Evolutionary conservation across 1,139 yeast species (phyloP), one percentile per base, ranked within the genome.

Genomic region (Tardiomyces digboiensis): DNA sequence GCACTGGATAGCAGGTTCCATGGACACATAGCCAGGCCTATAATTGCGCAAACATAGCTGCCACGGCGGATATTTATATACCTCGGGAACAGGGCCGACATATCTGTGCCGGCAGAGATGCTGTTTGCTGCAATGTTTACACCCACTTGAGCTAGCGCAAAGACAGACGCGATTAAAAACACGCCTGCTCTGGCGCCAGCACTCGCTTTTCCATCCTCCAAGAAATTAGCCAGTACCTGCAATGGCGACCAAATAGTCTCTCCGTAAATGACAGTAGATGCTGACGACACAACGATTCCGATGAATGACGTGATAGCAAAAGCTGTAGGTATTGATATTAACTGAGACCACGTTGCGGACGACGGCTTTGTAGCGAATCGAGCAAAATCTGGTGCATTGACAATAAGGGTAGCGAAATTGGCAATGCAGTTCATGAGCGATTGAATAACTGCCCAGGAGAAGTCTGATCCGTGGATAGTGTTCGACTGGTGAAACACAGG

Each of bases 61-160:
- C 86, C 86, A 52, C 97, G 78, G 63, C 94, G 75, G 56, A 88
- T 87, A 65, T 82, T 86, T 59, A 88, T 69, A 63, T 71, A 86
- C 48, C 81, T 71, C 36, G 97, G 96, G 42, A 85, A 62, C 52
- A 88, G 61, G 1, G 96, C 94, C 13, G 95, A 77, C 67, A 86
- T 77, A 65, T 88, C 97, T 3, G 95, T 87, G 59, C 96, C 96
- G 44, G 93, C 91, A 3, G 94, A 80, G 44, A 88, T 70, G 3
- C 95, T 82, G 65, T 88, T 88, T 13, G 95, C 96, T 36, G 93
- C 78, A 51, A 88, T 83, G 60, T 88, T 88, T n/a, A 94, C 83
- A 61, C 96, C 96, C 51, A 86, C 68, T 65, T 87, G 95, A 16
- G 95, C 94, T 48, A 87, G 64, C 1, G 87, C 83, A 66, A 87